Conservation (phyloP, 2,329 filamentous ascomycete genomes). For the Ophiognomonia clavigignenti-juglandacearum region DNA sequence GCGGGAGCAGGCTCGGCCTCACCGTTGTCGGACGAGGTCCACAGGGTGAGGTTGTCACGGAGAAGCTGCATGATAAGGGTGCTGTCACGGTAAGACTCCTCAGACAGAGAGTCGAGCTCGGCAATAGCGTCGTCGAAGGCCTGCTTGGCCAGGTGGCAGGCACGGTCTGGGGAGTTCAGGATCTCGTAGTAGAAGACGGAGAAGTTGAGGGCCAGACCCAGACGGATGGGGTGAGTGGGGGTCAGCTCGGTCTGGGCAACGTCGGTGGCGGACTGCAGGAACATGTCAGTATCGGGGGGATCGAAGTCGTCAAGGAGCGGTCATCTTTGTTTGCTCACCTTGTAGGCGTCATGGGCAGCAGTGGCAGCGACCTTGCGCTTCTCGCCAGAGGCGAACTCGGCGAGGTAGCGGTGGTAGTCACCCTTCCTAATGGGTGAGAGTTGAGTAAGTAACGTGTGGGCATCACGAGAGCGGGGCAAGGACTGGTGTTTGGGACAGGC, state of each 20-base stretch:
- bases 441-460: conserved; percentile 8
- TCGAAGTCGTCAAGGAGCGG: neutral
- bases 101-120: conserved; percentile 94
- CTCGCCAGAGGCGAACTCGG: conserved; percentile 88
- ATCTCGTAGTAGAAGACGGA: conserved; percentile 99
- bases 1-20: conserved; percentile 66
- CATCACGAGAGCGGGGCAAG: too few species aligned
- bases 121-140: conserved; percentile 98
- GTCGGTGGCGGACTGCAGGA: conserved; percentile 80
- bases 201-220: conserved; percentile 97
- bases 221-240: conserved; percentile 95
- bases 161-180: conserved; percentile 93
- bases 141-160: conserved; percentile 98
- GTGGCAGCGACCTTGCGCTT: conserved; percentile 87
- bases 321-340: conserved; percentile 53
- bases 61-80: conserved; percentile 99
- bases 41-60: conserved; percentile 95
- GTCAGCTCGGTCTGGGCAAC: conserved; percentile 97
- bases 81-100: conserved; percentile 98
- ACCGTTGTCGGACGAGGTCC: conserved; percentile 88
- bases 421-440: conserved; percentile 67
- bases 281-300: conserved; percentile 7
- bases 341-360: conserved; percentile 91
- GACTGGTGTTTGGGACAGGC: neutral
- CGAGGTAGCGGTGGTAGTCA: conserved; percentile 93